Conservation (phyloP, 345 rosid genomes). For the Carallia brachiata region DNA sequence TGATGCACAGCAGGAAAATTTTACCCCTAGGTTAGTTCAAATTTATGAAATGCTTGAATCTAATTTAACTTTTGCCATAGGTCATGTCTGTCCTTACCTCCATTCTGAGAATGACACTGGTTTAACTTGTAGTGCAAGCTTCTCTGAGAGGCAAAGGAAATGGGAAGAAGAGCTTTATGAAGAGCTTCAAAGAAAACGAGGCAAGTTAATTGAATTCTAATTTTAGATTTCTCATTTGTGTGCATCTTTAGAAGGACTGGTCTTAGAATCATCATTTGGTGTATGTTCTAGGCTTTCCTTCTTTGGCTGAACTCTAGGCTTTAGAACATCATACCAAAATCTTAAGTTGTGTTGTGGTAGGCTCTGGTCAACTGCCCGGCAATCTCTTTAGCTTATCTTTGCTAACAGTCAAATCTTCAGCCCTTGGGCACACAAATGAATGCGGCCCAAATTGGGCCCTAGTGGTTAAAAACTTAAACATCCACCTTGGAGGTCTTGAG, state of each 20-base stretch:
- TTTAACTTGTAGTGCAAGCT: slow-evolving; percentile 23
- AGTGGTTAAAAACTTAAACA: no score
- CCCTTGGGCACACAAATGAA: no score
- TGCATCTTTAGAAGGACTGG: neutral
- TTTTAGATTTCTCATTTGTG: neutral
- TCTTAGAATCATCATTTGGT: neutral
- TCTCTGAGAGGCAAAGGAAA: slow-evolving; percentile 30
- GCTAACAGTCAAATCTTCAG: no score
- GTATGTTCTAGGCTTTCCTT: neutral
- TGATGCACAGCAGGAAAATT: slow-evolving; percentile 8
- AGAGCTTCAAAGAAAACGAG: slow-evolving; percentile 33
- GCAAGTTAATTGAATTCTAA: slow-evolving; percentile 16
- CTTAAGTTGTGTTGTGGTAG: neutral
- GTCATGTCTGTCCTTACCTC: neutral
- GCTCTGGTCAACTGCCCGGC: no score
- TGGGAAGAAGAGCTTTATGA: slow-evolving; percentile 33
- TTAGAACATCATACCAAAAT: neutral
- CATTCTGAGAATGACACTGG: slow-evolving; percentile 16
- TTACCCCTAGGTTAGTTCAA: slow-evolving; percentile 20
- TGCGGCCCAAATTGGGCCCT: no score
- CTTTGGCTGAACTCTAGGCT: neutral
- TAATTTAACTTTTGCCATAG: neutral
- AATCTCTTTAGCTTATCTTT: no score
- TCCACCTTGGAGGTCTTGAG: no score
- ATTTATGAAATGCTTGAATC: neutral